Evolutionary conservation across 2,329 filamentous ascomycete species (phyloP), one percentile per base, ranked within the genome.

Genomic region (Ciborinia camelliae): DNA sequence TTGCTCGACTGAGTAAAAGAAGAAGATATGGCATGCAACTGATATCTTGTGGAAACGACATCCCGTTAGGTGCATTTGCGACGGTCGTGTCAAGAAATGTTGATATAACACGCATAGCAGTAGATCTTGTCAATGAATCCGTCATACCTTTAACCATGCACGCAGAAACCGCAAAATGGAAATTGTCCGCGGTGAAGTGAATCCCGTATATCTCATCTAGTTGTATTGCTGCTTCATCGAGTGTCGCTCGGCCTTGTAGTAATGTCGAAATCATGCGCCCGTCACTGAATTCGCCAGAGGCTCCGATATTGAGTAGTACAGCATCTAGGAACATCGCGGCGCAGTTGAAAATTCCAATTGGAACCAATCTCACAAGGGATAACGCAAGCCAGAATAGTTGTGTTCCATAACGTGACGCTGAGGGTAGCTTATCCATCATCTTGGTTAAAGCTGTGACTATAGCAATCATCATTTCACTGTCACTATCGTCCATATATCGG

Each of bases 381-480:
- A 90, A 84, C 12, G 86, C 86, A 41, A 90, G 78, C 87, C 87
- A 90, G 73, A 90, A 90, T 7, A 90, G 78, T 71, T 90, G 87
- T 41, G 88, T 76, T 0, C 87, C 86, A 71, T 90, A 90, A 39
- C 87, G 82, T 35, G 87, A 90, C 12, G 86, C 82, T 3, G 85
- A 83, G 7, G 85, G 85, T 26, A 90, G 79, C 71, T 90, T 89
- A 20, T 84, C 80, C 81, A 90, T 88, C 86, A 90, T 89, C 73
- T 88, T 89, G 14, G 87, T 88, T 52, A 90, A 75, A 3, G 86
- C 84, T 2, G 84, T 87, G 28, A 89, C 82, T 62, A 90, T 89
- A 7, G 87, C 84, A 41, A 88, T 82, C 37, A 90, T 80, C 86
- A 90, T 88, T 70, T 90, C 87, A 68, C 81, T 85, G 71, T 84